Base-by-base conservation (phyloP, 2,329 filamentous ascomycete species). In the Elsinoe australis region DNA sequence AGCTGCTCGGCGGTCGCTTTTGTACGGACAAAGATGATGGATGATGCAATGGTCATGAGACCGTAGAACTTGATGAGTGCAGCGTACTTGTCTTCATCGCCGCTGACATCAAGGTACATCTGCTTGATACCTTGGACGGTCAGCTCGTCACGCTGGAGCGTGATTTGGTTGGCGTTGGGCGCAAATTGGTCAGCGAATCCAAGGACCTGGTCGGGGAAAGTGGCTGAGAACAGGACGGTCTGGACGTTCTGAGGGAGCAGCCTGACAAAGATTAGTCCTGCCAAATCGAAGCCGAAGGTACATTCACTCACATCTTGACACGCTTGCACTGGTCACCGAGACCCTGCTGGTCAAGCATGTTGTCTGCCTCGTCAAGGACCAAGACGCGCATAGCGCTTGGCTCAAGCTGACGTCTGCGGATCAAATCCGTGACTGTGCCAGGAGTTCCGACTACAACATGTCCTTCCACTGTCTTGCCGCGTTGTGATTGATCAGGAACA, bases 71-170 rank as follows among this genome's bases (percentile, higher is more conserved):
- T 87, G 64, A 94, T 85, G 5, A 98, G 79, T 50, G 86, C 82
- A 28, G 84, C 79, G 63, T 94, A 98, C 65, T 96, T 96, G 60
- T 86, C 80, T 28, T 81, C 71, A 55, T 94, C 85, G 26, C 76
- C 75, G 17, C 85, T 79, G 60, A 90, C 96, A 66, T 98, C 92
- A 64, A 98, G 87, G 64, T 94, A 98, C 70, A 98, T 87, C 63
- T 98, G 92, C 56, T 90, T 94, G 64, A 98, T 98, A 17, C 92
- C 92, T 65, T 92, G 87, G 52, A 98, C 90, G 0, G 90, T 96
- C 59, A 96, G 79, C 62, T 98, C 87, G 58, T 94, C 85, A 52
- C 89, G 85, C 60, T 87, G 65, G 46, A 98, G 75, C 36, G 86
- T 92, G 62, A 98, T 84, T 56, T 85, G 76, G 67, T 95, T 90